Percentiles rank a stretch among this genome's conserved stretches.
Evolutionary conservation across 2,329 filamentous ascomycete genomes (phyloP).

Genomic region (Trichoderma atroviride): DNA sequence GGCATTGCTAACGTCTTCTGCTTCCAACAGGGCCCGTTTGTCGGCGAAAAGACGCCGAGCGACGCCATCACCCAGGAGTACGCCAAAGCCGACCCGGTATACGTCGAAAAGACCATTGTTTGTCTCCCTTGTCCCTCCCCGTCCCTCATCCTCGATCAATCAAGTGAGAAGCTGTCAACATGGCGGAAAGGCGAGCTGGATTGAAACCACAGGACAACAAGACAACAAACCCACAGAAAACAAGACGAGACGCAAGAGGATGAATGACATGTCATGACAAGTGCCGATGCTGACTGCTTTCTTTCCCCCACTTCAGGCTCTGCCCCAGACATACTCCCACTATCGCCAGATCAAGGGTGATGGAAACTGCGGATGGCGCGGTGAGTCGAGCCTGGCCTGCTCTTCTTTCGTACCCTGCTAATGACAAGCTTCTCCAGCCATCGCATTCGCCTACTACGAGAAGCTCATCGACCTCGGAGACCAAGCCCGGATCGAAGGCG

Average conservation of each 20-base stretch:
- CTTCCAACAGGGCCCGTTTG: constrained; percentile 70
- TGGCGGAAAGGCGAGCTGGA: background rate
- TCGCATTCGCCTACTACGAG: constrained; percentile 93
- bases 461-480: constrained; percentile 71
- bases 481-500: constrained; percentile 65
- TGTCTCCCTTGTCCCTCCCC: constrained; percentile 39
- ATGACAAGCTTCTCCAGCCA: constrained; percentile 57
- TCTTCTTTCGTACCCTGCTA: background rate
- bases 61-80: constrained; percentile 81
- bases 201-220: background rate
- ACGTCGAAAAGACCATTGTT: constrained; percentile 85
- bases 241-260: background rate
- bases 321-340: constrained; percentile 82
- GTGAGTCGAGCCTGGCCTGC: constrained; percentile 56
- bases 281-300: constrained; percentile 26
- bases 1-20: background rate
- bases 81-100: constrained; percentile 81
- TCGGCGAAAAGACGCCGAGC: constrained; percentile 77
- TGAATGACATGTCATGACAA: background rate
- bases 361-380: constrained; percentile 97
- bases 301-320: constrained; percentile 54
- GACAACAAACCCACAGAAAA: background rate
- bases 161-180: background rate
- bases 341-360: constrained; percentile 89
- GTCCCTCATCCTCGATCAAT: background rate